Evolutionary conservation across 2,329 filamentous ascomycete species (phyloP).

Genomic region (Colletotrichum graminicola): DNA sequence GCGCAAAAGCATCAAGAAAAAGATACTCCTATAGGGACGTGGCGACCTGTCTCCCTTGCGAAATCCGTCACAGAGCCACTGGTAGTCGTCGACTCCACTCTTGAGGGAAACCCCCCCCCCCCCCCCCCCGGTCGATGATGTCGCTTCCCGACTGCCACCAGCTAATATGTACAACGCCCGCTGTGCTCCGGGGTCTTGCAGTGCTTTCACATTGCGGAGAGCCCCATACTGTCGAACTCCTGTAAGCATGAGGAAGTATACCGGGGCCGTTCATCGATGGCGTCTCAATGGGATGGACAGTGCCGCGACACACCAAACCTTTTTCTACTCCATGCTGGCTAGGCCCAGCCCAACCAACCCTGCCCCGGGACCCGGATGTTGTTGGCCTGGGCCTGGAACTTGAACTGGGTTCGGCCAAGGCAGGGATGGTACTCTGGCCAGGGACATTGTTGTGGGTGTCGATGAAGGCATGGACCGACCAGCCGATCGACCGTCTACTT

Average conservation of each 20-base stretch:
- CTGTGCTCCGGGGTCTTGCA: neutral
- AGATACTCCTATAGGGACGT: conserved; percentile 8
- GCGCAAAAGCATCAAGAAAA: neutral
- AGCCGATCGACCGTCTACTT: conserved; percentile 24
- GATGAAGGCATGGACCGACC: conserved; percentile 15
- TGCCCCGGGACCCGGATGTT: conserved; percentile 2
- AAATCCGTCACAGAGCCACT: conserved; percentile 10
- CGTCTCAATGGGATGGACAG: neutral
- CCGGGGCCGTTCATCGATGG: neutral
- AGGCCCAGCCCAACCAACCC: neutral
- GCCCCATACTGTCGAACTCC: neutral
- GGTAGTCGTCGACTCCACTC: conserved; percentile 37
- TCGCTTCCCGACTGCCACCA: conserved; percentile 22
- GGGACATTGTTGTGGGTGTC: conserved; percentile 30
- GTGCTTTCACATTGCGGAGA: conserved; percentile 2
- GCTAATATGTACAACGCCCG: conserved; percentile 6
- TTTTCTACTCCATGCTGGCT: neutral
- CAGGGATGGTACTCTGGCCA: conserved; percentile 32
- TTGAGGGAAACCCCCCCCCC: conserved; percentile 25
- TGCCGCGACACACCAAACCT: neutral
- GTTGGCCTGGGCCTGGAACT: conserved; percentile 8
- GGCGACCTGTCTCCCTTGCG: conserved; percentile 16
- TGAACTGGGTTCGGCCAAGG: conserved; percentile 18
- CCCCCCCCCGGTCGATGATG: conserved; percentile 36
- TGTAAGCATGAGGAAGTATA: neutral